Conservation (phyloP, 306 rosid genomes). For the Cucurbita argyrosperma region DNA sequence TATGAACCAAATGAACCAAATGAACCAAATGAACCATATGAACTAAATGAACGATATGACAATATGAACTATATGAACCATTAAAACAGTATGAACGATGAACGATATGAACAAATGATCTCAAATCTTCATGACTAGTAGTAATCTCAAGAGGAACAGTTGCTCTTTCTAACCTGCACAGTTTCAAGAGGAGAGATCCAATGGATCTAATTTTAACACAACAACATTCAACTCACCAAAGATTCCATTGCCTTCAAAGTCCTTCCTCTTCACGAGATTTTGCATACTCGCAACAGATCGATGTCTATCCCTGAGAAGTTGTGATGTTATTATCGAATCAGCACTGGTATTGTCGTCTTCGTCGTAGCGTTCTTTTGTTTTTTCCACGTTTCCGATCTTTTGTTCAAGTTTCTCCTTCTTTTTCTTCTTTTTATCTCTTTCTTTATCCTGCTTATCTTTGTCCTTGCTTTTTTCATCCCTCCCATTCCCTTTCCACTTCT, state of each 20-base stretch:
- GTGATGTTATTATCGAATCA: slow-evolving; percentile 21
- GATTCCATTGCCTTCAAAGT: slow-evolving; percentile 55
- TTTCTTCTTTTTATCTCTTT: slow-evolving; percentile 47
- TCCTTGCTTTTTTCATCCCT: slow-evolving; percentile 46
- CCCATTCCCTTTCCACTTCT: slow-evolving; percentile 47
- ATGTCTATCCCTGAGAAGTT: slow-evolving; percentile 25
- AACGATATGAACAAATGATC: background rate
- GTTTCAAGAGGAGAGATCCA: slow-evolving; percentile 15
- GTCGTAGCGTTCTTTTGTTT: slow-evolving; percentile 13
- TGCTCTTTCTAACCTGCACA: background rate
- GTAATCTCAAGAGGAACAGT: background rate
- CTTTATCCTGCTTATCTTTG: slow-evolving; percentile 23
- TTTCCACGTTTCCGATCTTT: slow-evolving; percentile 25
- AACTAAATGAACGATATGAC: too few relatives aligned
- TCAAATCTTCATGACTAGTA: background rate
- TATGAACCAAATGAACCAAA: too few relatives aligned
- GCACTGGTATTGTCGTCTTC: slow-evolving; percentile 18
- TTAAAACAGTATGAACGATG: too few relatives aligned
- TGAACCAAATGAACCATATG: too few relatives aligned
- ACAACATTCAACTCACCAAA: slow-evolving; percentile 53
- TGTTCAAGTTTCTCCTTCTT: slow-evolving; percentile 31
- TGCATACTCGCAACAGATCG: slow-evolving; percentile 21
- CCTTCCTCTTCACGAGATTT: slow-evolving; percentile 60
- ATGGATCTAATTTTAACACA: slow-evolving; percentile 2
- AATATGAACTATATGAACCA: too few relatives aligned